phyloP scores from a whole-genome alignment of 768 basidiomycete genomes.

The Mycena rebaudengoi region DNA sequence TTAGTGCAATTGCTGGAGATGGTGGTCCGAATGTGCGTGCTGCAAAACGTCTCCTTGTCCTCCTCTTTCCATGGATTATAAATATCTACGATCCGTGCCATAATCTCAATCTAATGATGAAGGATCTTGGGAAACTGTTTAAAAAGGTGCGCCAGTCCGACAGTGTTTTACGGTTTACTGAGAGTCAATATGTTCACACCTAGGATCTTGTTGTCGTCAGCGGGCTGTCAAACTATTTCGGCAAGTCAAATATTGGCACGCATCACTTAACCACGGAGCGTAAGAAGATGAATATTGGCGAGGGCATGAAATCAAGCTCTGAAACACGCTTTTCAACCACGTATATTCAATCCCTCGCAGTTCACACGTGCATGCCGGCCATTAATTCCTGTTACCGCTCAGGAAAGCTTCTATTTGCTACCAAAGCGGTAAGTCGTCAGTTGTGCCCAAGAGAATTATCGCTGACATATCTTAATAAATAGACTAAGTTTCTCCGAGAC shows the following conservation, averaged over 20 bases:
- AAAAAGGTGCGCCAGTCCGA: slow-evolving; percentile 28
- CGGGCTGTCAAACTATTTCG: slow-evolving; percentile 35
- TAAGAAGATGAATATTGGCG: slow-evolving; percentile 21
- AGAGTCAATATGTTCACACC: no score
- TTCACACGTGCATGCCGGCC: slow-evolving; percentile 31
- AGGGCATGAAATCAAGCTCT: slow-evolving; percentile 33
- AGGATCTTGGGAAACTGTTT: slow-evolving; percentile 38
- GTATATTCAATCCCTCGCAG: slow-evolving; percentile 29
- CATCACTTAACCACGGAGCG: slow-evolving; percentile 28
- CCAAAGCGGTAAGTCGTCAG: slow-evolving; percentile 27
- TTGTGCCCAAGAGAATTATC: neutral
- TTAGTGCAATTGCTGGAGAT: slow-evolving; percentile 33
- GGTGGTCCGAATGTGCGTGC: slow-evolving; percentile 37
- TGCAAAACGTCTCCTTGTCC: slow-evolving; percentile 23
- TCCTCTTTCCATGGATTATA: slow-evolving; percentile 33
- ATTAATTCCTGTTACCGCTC: slow-evolving; percentile 27
- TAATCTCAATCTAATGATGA: slow-evolving; percentile 36
- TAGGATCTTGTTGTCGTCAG: slow-evolving; percentile 31
- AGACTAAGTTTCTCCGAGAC: slow-evolving; percentile 31
- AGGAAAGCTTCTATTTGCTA: slow-evolving; percentile 30
- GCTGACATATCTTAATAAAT: neutral
- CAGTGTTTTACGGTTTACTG: neutral
- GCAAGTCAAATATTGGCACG: slow-evolving; percentile 37
- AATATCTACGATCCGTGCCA: slow-evolving; percentile 42
- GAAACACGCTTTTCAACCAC: slow-evolving; percentile 38